Evolutionary conservation across 202 grass and related monocot genomes (phyloP), one percentile per base, ranked within the genome.

Genomic region (Saccharum hybrid): DNA sequence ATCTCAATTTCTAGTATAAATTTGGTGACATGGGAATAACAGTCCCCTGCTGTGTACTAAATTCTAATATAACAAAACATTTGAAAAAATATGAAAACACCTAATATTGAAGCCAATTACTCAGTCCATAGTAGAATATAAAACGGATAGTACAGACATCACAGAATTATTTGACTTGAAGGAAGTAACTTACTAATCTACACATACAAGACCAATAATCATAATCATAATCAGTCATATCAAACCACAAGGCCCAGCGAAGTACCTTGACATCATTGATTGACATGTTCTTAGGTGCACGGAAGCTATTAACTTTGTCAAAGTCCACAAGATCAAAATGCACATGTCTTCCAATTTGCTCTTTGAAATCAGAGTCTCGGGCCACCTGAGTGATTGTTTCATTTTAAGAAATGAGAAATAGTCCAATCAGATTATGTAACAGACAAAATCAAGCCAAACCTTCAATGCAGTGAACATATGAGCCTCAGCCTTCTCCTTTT

Each of bases 401-500:
- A 60, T 78, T 69, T 46, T 80, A 74, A 12, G 12, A 74, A 57
- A 3, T 82, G 56, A 84, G 77, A 92, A 60, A 66, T 56, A 76
- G 16, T 31, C 3, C 37, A 33, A 68, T 76, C 46, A 45, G 68
- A 79, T 37, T 77, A 52, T 3, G 11, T 3, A 80, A 81, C 5
- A 10, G 37, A 68, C 3, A 54, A 69, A 63, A 41, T 21, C 74
- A 49, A 85, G n/a, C 18, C 28, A 64, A 78, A 94, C 92, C 92
- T 94, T 94, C 61, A 94, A 83, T 23, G 86, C 71, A 48, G 82
- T 92, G 88, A 76, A 94, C 82, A 94, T 89, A 83, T 94, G 92
- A 79, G 92, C 92, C 75, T 94, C 92, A 57, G 92, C 87, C 83
- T 92, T 94, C 80, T 94, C 90, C 36, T 84, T 94, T 77, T 90